Evolutionary conservation across 2,329 filamentous ascomycete genomes (phyloP), one percentile per base, ranked within the genome.

Genomic region (Talaromyces islandicus): DNA sequence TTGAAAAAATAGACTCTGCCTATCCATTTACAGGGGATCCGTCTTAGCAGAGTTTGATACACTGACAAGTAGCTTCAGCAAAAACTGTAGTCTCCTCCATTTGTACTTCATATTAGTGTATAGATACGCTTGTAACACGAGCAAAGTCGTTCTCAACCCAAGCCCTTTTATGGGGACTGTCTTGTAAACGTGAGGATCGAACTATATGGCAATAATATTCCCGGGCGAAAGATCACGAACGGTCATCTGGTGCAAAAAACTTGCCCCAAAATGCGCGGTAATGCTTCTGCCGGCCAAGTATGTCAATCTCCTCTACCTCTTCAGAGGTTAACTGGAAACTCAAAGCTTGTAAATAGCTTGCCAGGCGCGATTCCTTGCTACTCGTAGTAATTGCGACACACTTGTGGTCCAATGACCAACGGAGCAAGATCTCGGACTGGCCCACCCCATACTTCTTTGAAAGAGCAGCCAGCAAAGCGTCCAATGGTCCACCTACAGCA

Each of bases 381-480:
- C 81, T 85, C 2, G 85, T 88, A 6, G 84, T 87, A 60, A 88
- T 80, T 0, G 81, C 73, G 17, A 87, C 78, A 60, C 82, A 71
- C 25, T 83, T 84, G 66, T 85, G 83, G 64, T 88, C 84, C 56
- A 88, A 79, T 54, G 79, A 81, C 84, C 84, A 88, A 56, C 85
- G 73, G 58, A 88, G 67, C 56, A 79, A 72, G 57, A 87, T 80
- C 70, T 87, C 84, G 1, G 77, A 80, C 54, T 83, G 78, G 57
- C 70, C 78, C 51, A 87, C 85, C 0, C 77, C 82, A 67, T 88
- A 87, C 71, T 87, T 88, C 68, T 81, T 81, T n/a, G 81, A 78
- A 60, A 87, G 68, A 2, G 67, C 68, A 0, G 76, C 75, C 50
- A 86, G 69, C n/a, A 80, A 69, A 5, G 76, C 74, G 61, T 86